Evolutionary conservation across 345 rosid genomes (phyloP).

Genomic region (Populus alba): DNA sequence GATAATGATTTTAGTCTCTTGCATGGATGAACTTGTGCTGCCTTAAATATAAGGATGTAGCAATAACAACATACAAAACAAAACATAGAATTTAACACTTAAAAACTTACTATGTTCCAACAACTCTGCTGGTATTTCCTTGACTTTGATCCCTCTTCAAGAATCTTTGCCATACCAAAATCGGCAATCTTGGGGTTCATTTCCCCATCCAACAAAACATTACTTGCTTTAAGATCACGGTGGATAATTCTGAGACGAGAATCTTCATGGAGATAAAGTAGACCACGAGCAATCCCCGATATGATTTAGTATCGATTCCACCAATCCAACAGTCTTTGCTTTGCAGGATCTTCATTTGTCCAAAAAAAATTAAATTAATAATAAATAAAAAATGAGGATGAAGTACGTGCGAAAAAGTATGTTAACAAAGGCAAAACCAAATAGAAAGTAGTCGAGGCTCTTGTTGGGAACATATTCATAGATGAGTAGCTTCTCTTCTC

Average conservation of each 20-base stretch:
- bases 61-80: too few species aligned
- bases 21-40: too few species aligned
- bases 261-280: constrained; percentile 17
- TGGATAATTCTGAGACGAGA: not conserved
- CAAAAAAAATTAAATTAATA: too few species aligned
- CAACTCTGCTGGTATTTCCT: constrained; percentile 1
- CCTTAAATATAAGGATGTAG: too few species aligned
- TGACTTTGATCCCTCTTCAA: constrained; percentile 11
- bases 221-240: not conserved
- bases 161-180: constrained; percentile 14
- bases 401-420: too few species aligned
- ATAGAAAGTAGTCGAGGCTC: constrained; percentile 5
- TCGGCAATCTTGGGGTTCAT: not conserved
- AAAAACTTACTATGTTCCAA: constrained; percentile 9
- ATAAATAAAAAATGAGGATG: too few species aligned
- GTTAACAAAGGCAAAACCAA: not conserved
- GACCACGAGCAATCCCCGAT: constrained; percentile 5
- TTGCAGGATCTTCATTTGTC: not conserved
- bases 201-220: not conserved
- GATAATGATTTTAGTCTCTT: too few species aligned
- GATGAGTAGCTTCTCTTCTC: not conserved
- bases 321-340: constrained; percentile 2
- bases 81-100: too few species aligned
- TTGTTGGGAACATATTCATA: not conserved
- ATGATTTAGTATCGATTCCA: not conserved